Percentiles rank a stretch among this genome's conserved stretches.
These are phyloP conservation scores for Nicotiana paniculata DNA, from an alignment of 257 asterid species.

Conservation along the genomic window DNA sequence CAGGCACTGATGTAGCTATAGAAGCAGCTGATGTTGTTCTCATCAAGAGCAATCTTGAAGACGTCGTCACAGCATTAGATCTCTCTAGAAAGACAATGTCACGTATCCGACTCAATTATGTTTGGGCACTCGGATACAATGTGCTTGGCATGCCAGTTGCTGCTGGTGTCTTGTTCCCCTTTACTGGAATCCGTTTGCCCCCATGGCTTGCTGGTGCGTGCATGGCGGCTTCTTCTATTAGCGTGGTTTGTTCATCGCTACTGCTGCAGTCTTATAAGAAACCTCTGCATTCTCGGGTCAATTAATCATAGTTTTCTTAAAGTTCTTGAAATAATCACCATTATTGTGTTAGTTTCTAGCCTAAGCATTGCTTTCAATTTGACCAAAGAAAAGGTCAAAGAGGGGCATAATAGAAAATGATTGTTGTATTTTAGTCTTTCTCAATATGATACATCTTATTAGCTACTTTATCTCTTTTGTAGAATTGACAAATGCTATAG, in stretches of 20 bases:
- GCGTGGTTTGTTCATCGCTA: conserved; percentile 83
- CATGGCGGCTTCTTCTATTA: conserved; percentile 94
- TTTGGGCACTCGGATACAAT: conserved; percentile 93
- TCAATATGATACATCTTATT: not conserved
- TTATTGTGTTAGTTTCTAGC: not conserved
- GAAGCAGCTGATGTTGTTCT: conserved; percentile 95
- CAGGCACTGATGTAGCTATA: conserved; percentile 92
- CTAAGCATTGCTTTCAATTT: not conserved
- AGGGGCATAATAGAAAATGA: not conserved
- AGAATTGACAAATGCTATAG: too few relatives aligned
- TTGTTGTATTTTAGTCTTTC: not conserved
- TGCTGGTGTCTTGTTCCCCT: conserved; percentile 77
- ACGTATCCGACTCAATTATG: conserved; percentile 67
- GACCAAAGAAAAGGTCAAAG: not conserved
- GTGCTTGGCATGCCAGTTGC: conserved; percentile 89
- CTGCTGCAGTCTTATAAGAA: conserved; percentile 73
- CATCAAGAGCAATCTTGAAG: conserved; percentile 81
- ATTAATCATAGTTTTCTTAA: not conserved
- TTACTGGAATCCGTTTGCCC: conserved; percentile 73
- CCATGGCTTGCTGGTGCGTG: conserved; percentile 99
- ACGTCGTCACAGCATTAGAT: conserved; percentile 79
- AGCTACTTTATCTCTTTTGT: not conserved
- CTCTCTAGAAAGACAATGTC: conserved; percentile 83
- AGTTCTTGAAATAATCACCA: not conserved
- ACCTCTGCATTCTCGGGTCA: conserved; percentile 37